Evolutionary conservation across 371 early-diverging fungal genomes (phyloP), one percentile per base, ranked within the genome.

Genomic region (Mortierella sp.): DNA sequence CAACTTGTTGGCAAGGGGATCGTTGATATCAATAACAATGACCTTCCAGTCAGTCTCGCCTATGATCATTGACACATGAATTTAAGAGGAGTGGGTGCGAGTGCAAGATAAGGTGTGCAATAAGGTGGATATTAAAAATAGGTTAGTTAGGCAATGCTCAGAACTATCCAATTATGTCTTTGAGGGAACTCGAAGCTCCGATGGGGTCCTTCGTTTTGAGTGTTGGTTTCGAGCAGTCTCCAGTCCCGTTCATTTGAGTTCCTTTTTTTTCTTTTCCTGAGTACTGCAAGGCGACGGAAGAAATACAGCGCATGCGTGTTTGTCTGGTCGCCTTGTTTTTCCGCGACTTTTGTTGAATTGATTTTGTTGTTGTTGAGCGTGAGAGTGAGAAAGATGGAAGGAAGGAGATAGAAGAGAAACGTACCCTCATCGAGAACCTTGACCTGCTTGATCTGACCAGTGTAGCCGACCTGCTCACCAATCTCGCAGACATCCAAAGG

Each of bases 41-140:
- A 99, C 93, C 91, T 99, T 99, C 99, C 99, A 99, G 93, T 99
- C 99, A 63, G 99, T 99, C 92, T 99, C 99, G 76, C 98, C 93
- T 87, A 88, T 84, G 57, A 34, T n/a, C 26, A 60, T 63, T 63
- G 63, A 14, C 63, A 63, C 34, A 80, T 57, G 34, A 55, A 28
- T 47, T 28, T 19, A 16, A 28, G 55, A 24, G 24, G 3, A 38
- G 13, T 47, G 42, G 45, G 44, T 65, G 47, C 19, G 16, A 68
- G n/a, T n/a, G 24, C 21, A 38, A 45, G 42, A 55, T 42, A 54
- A 26, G 31, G 60, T 60, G 60, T 31, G 60, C 7, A 48, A 81
- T 38, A 44, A 48, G 0, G 57, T 74, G 16, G 48, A 74, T 74
- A 45, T 54, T 50, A 44, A 60, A 26, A 65, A 57, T 42, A 68